phyloP scores from a whole-genome alignment of 495 filamentous ascomycete species.

The Chaetomidium leptoderma region DNA sequence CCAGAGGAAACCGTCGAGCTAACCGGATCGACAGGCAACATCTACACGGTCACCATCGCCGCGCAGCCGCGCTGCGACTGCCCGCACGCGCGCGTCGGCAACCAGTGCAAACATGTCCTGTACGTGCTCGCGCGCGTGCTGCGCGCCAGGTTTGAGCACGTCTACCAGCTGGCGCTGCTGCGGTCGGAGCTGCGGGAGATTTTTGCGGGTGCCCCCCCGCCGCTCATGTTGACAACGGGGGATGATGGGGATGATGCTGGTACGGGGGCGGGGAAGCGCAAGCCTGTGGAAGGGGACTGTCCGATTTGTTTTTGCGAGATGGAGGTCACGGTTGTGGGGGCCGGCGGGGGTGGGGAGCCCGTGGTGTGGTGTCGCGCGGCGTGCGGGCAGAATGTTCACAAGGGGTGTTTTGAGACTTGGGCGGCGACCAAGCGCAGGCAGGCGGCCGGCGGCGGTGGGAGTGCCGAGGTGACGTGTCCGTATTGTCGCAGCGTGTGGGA shows the following conservation, averaged over 20 bases:
- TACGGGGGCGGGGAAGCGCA: slow-evolving; percentile 36
- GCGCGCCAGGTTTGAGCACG: slow-evolving; percentile 56
- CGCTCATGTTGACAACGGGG: slow-evolving; percentile 3
- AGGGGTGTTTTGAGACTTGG: slow-evolving; percentile 69
- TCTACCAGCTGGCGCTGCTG: slow-evolving; percentile 73
- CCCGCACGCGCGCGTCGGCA: slow-evolving; percentile 55
- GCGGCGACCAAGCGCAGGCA: slow-evolving; percentile 48
- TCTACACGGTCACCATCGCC: slow-evolving; percentile 56
- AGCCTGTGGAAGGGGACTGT: slow-evolving; percentile 65
- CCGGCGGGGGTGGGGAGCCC: slow-evolving; percentile 42
- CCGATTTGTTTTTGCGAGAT: slow-evolving; percentile 75
- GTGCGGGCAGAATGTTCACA: slow-evolving; percentile 78
- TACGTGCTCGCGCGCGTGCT: slow-evolving; percentile 62
- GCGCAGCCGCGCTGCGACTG: slow-evolving; percentile 63
- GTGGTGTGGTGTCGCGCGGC: slow-evolving; percentile 67
- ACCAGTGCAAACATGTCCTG: slow-evolving; percentile 64
- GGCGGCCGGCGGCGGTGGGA: not conserved
- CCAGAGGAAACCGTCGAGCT: slow-evolving; percentile 56
- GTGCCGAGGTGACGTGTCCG: slow-evolving; percentile 61
- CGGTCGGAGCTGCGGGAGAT: slow-evolving; percentile 60
- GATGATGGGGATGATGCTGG: slow-evolving; percentile 5
- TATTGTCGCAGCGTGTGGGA: slow-evolving; percentile 60
- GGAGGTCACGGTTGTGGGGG: too few species aligned
- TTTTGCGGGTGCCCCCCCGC: slow-evolving; percentile 51
- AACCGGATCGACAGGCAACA: slow-evolving; percentile 69